A percentile compares a stretch with the other conserved stretches of the same genome.
Conservation (phyloP, 345 rosid species). For the Bruguiera gymnorhiza region DNA sequence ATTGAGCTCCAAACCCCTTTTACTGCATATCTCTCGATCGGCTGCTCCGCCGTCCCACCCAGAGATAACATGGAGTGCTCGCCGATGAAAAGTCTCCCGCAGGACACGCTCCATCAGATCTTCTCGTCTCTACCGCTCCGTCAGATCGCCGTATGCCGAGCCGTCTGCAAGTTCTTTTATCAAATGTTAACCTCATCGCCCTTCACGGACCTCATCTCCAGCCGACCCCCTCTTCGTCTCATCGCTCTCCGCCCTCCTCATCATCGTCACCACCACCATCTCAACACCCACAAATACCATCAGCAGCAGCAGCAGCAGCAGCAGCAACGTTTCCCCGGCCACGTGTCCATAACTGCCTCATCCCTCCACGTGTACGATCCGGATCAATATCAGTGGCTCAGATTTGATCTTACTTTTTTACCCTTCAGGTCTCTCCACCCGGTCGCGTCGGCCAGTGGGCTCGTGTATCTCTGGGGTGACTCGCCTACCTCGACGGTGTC, state of each 20-base stretch:
- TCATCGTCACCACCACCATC: constrained; percentile 33
- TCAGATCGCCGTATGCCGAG: constrained; percentile 65
- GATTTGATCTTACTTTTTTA: constrained; percentile 64
- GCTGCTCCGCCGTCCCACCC: neutral
- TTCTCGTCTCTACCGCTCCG: constrained; percentile 77
- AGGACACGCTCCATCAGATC: constrained; percentile 74
- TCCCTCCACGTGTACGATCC: constrained; percentile 71
- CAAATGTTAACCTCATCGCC: constrained; percentile 44
- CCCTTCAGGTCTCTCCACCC: constrained; percentile 75
- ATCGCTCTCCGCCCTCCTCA: constrained; percentile 73
- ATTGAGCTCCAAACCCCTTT: no score
- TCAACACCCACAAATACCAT: no score
- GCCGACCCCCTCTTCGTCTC: constrained; percentile 54
- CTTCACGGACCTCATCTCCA: constrained; percentile 51
- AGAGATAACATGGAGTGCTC: constrained; percentile 11
- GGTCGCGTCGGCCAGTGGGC: constrained; percentile 69
- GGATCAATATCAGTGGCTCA: constrained; percentile 53
- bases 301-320: constrained; percentile 15
- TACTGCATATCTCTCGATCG: neutral
- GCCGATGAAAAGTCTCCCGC: constrained; percentile 61
- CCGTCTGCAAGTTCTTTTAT: constrained; percentile 63
- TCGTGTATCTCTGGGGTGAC: constrained; percentile 74
- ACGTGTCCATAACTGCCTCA: constrained; percentile 5
- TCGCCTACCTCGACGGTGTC: constrained; percentile 45
- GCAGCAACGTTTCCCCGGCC: neutral